Evolutionary conservation across 2,329 filamentous ascomycete species (phyloP), one percentile per base, ranked within the genome.

Genomic region (Lasiodiplodia gonubiensis): DNA sequence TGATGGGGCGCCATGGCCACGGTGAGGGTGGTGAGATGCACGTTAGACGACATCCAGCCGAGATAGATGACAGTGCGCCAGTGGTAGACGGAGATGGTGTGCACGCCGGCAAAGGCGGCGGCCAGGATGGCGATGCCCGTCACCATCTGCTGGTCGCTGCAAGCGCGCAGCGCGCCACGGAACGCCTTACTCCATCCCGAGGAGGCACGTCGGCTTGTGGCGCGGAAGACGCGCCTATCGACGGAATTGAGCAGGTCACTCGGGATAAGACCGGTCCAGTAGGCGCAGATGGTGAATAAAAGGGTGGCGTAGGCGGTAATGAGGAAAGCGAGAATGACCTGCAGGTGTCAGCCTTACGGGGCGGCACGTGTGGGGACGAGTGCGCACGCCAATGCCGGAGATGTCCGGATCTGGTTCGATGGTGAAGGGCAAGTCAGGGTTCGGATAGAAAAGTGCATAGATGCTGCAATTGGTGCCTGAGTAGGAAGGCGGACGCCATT

Each of bases 131-230:
- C 69, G n/a, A 73, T 69, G 2, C 71, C 71, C 0, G 71, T 71
- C 0, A 73, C 69, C 21, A 73, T 70, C 30, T 73, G 71, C 55
- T 72, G 70, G 51, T 72, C 71, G 52, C 68, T 70, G 21, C 71
- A 65, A 4, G 68, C 68, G 12, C 70, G 67, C 18, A 70, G 70
- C 14, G 64, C 48, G 0, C 49, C 68, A 67, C 71, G 61, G 5
- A 68, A 48, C 2, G 64, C 46, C 7, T 49, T 23, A 25, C 57
- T 59, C 54, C 51, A 53, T 53, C 23, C 12, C 12, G 53, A 42
- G 53, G 7, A n/a, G n/a, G 3, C 53, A 33, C 53, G 25, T 12
- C 16, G 53, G 35, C 33, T 18, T 18, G 39, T 57, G 33, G 53
- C 53, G 16, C 53, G 2, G 5, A 46, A 46, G 12, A 42, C 10